Evolutionary conservation across 2,329 filamentous ascomycete genomes (phyloP), one percentile per base, ranked within the genome.

Genomic region (Cladophialophora bantiana): DNA sequence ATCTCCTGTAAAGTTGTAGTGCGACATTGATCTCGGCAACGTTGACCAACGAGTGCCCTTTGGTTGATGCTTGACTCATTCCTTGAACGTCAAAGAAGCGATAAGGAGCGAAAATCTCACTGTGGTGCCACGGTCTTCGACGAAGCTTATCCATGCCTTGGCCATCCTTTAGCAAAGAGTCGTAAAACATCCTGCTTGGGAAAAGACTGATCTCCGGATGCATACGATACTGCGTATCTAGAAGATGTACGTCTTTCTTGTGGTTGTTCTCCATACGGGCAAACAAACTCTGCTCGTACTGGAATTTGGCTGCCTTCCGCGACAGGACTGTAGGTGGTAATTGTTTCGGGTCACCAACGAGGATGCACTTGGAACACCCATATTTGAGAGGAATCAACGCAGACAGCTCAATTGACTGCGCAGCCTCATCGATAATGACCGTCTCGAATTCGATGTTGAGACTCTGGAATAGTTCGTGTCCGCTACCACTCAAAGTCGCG

Each of bases 151-250:
- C 88, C 94, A 98, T 98, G 71, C 91, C 86, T 67, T 86, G 86
- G 31, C 96, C 95, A 77, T 99, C 93, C 70, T 94, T 83, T 10
- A 99, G 86, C 70, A 89, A 88, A 34, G 92, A 89, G 76, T 98
- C 93, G 80, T 99, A 99, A 80, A 99, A 99, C 59, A 94, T 90
- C 72, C 86, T 83, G 77, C 93, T 97, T 1, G 96, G 95, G 78
- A 97, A 99, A 60, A 83, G 79, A 78, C 93, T 97, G 77, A 99
- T 99, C 72, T 95, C 92, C 0, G 96, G 95, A 80, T 99, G 95
- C 96, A 99, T 99, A 79, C 95, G 95, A 77, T 99, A 99, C 76
- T 99, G 95, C 64, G 91, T 95, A 76, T 98, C 94, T n/a, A 99
- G 87, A 32, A 99, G 84, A 81, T 99, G 94, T 15, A 99, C 89